Evolutionary conservation across 495 filamentous ascomycete species (phyloP).

Genomic region (Diplogelasinospora grovesii): DNA sequence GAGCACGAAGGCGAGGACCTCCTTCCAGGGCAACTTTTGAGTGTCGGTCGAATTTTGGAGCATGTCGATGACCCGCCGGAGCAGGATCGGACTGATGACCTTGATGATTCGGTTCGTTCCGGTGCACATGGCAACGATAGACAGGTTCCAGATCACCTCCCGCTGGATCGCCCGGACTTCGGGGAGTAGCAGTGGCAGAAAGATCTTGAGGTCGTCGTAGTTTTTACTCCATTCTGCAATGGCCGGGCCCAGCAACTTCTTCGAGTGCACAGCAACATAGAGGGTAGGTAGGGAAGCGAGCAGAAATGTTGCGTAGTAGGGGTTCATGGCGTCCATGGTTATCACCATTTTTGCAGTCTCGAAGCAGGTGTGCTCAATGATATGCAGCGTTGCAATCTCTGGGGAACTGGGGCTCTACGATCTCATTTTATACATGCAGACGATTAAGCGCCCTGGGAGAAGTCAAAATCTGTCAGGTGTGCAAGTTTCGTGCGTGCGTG

Average conservation of each 20-base stretch:
- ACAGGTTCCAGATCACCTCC: background rate
- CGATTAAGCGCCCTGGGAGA: too few relatives aligned
- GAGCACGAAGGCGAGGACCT: conserved; percentile 1
- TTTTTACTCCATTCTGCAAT: conserved; percentile 1
- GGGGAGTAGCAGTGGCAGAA: conserved; percentile 1
- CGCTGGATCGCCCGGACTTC: background rate
- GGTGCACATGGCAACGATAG: background rate
- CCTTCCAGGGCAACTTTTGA: background rate
- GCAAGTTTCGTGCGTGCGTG: too few relatives aligned
- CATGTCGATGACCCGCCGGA: conserved; percentile 3
- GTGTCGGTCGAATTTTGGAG: background rate
- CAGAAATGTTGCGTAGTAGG: too few relatives aligned
- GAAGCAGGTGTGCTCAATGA: too few relatives aligned
- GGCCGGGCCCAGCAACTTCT: too few relatives aligned
- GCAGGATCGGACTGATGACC: background rate
- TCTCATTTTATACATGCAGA: too few relatives aligned
- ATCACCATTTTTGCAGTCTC: too few relatives aligned
- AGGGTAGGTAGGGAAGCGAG: background rate
- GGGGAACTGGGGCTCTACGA: too few relatives aligned
- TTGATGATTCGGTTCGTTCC: background rate
- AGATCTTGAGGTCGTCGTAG: background rate
- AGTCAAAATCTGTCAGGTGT: too few relatives aligned
- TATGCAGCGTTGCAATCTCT: too few relatives aligned
- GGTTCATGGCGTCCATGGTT: too few relatives aligned
- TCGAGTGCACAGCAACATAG: too few relatives aligned